Conservation (phyloP, 1,284 basidiomycete species). For the Schizophyllum amplum region DNA sequence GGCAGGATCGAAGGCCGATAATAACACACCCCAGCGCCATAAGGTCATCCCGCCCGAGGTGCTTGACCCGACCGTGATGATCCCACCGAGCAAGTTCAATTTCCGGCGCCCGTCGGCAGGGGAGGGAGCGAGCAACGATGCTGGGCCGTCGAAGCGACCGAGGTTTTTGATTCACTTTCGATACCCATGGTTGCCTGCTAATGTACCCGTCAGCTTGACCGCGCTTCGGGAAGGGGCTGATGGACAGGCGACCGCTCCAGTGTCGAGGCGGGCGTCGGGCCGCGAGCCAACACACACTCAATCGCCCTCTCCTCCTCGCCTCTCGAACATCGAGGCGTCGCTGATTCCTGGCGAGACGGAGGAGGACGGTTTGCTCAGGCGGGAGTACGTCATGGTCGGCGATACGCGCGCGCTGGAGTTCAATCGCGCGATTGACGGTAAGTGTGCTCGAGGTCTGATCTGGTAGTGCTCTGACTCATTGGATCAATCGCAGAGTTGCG, state of each 20-base stretch:
- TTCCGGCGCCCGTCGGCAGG: conserved; percentile 36
- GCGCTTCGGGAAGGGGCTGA: conserved; percentile 8
- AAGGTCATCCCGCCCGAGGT: conserved; percentile 66
- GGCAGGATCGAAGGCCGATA: no score
- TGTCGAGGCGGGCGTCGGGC: conserved; percentile 2
- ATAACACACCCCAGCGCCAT: no score
- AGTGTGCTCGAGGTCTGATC: no score
- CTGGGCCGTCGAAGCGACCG: conserved; percentile 10
- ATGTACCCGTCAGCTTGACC: no score
- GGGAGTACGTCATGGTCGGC: conserved; percentile 74
- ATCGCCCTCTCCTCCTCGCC: conserved; percentile 33
- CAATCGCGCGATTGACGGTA: conserved; percentile 70
- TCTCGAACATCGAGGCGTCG: conserved; percentile 39
- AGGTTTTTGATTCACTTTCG: no score
- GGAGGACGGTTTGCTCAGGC: conserved; percentile 64
- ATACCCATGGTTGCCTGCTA: no score
- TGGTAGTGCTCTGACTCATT: conserved; percentile 6
- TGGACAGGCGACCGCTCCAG: conserved; percentile 7
- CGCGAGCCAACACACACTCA: conserved; percentile 3
- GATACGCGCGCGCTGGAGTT: conserved; percentile 72
- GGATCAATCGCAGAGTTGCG: conserved; percentile 45
- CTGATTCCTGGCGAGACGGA: conserved; percentile 76
- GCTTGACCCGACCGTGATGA: conserved; percentile 67
- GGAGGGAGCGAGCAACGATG: background rate
- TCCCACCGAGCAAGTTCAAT: conserved; percentile 70